phyloP scores from a whole-genome alignment of 1,284 basidiomycete genomes.

The Peniophora sp. region DNA sequence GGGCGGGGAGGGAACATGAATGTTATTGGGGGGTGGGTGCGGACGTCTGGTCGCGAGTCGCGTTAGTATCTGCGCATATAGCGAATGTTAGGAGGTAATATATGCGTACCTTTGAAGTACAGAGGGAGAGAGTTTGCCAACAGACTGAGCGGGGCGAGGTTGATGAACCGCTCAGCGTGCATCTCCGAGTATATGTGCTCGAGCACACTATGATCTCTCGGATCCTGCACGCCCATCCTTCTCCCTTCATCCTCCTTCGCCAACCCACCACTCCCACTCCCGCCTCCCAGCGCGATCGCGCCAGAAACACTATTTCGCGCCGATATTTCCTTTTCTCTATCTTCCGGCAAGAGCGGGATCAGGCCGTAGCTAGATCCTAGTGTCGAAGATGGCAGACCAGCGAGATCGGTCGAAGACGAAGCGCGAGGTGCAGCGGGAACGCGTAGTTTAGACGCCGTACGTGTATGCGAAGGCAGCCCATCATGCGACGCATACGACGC shows the following conservation, averaged over 20 bases:
- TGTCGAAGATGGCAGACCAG: too few species aligned
- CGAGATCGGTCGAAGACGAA: too few species aligned
- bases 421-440: too few species aligned
- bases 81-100: too few species aligned
- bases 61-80: neutral
- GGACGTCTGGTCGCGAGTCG: too few species aligned
- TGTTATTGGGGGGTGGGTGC: slow-evolving; percentile 53
- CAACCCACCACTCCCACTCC: neutral
- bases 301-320: too few species aligned
- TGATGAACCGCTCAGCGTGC: slow-evolving; percentile 59
- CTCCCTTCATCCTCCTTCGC: neutral
- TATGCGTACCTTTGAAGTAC: slow-evolving; percentile 55
- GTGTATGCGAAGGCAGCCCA: too few species aligned
- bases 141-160: slow-evolving; percentile 51
- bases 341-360: too few species aligned
- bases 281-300: neutral
- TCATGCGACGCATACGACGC: too few species aligned
- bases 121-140: slow-evolving; percentile 47
- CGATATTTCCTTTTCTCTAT: too few species aligned
- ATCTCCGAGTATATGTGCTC: slow-evolving; percentile 60
- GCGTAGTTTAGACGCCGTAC: too few species aligned
- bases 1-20: slow-evolving; percentile 45
- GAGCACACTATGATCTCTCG: slow-evolving; percentile 58
- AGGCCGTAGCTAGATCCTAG: too few species aligned
- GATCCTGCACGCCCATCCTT: slow-evolving; percentile 28